Evolutionary conservation across 2,329 filamentous ascomycete species (phyloP).

Genomic region (Aureobasidium namibiae): DNA sequence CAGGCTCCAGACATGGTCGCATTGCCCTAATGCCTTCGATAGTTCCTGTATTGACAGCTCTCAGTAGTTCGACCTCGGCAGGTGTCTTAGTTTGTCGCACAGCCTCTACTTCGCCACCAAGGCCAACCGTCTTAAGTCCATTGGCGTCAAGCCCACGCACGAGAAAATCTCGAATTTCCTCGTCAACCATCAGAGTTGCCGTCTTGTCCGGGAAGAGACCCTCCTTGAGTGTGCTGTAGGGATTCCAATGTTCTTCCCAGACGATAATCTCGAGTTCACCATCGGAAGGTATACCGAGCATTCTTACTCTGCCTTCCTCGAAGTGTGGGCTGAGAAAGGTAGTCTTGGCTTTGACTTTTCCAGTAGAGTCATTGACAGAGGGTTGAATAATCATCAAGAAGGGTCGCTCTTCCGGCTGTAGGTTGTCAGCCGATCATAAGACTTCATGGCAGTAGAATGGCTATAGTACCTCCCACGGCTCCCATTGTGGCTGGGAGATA

Average conservation of each 20-base stretch:
- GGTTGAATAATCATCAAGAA: slow-evolving; percentile 56
- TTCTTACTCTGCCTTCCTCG: slow-evolving; percentile 50
- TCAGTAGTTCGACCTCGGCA: slow-evolving; percentile 49
- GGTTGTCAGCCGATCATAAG: not conserved
- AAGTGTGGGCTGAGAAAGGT: slow-evolving; percentile 53
- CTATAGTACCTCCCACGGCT: slow-evolving; percentile 45
- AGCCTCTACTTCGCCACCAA: slow-evolving; percentile 47
- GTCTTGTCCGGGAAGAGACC: slow-evolving; percentile 33
- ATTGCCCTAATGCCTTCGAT: slow-evolving; percentile 54
- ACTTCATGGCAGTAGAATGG: no score
- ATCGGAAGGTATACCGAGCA: slow-evolving; percentile 50
- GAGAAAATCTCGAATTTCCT: slow-evolving; percentile 58
- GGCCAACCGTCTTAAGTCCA: slow-evolving; percentile 50
- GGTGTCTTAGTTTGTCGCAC: slow-evolving; percentile 52
- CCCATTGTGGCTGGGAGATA: slow-evolving; percentile 53
- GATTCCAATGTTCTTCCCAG: slow-evolving; percentile 60
- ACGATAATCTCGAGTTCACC: slow-evolving; percentile 45
- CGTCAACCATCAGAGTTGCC: slow-evolving; percentile 52
- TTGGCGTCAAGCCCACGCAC: slow-evolving; percentile 45
- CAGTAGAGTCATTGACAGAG: slow-evolving; percentile 26
- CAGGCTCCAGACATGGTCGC: slow-evolving; percentile 45
- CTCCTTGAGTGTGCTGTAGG: slow-evolving; percentile 45
- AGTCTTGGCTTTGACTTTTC: slow-evolving; percentile 44
- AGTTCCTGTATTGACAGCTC: slow-evolving; percentile 56
- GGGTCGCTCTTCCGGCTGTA: slow-evolving; percentile 49